A percentile compares a stretch with the other conserved stretches of the same genome.
These are phyloP conservation scores for Pisolithus tinctorius DNA, from an alignment of 768 basidiomycete species.

Conservation along the genomic window DNA sequence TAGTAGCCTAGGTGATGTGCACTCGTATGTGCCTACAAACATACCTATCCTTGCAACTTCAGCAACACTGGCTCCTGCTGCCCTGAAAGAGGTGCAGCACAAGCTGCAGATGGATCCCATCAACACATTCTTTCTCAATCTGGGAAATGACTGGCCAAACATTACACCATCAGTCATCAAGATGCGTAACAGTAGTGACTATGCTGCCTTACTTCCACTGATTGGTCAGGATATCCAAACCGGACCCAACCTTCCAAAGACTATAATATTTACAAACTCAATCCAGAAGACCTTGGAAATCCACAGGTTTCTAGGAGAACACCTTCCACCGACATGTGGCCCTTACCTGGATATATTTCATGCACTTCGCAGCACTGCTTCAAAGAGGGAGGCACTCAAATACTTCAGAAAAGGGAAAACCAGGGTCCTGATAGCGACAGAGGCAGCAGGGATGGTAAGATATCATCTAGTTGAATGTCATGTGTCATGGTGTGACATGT, in stretches of 20 bases:
- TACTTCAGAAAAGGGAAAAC: slow-evolving; percentile 19
- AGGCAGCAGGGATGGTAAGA: slow-evolving; percentile 34
- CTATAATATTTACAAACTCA: slow-evolving; percentile 15
- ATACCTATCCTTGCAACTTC: slow-evolving; percentile 25
- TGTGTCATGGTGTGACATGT: too few species aligned
- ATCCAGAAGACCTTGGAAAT: slow-evolving; percentile 13
- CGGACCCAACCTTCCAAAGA: slow-evolving; percentile 3
- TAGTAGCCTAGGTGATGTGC: slow-evolving; percentile 21
- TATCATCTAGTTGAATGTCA: too few species aligned
- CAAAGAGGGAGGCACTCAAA: slow-evolving; percentile 20
- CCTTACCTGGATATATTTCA: slow-evolving; percentile 20
- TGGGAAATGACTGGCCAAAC: slow-evolving; percentile 33
- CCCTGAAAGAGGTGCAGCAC: slow-evolving; percentile 20
- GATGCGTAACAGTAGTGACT: slow-evolving; percentile 20
- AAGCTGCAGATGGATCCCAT: slow-evolving; percentile 18
- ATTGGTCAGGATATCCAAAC: slow-evolving; percentile 7
- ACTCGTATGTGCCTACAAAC: slow-evolving; percentile 14
- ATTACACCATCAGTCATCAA: slow-evolving; percentile 19
- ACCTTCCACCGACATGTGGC: slow-evolving; percentile 6
- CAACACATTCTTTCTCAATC: slow-evolving; percentile 26
- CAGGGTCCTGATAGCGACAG: slow-evolving; percentile 26
- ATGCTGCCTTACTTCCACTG: slow-evolving; percentile 12
- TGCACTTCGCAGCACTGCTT: slow-evolving; percentile 12
- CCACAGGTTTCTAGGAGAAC: slow-evolving; percentile 8
- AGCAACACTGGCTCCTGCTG: slow-evolving; percentile 27